These are phyloP conservation scores for Dothistroma septosporum DNA, from an alignment of 2,329 filamentous ascomycete genomes.

Conservation along the genomic window DNA sequence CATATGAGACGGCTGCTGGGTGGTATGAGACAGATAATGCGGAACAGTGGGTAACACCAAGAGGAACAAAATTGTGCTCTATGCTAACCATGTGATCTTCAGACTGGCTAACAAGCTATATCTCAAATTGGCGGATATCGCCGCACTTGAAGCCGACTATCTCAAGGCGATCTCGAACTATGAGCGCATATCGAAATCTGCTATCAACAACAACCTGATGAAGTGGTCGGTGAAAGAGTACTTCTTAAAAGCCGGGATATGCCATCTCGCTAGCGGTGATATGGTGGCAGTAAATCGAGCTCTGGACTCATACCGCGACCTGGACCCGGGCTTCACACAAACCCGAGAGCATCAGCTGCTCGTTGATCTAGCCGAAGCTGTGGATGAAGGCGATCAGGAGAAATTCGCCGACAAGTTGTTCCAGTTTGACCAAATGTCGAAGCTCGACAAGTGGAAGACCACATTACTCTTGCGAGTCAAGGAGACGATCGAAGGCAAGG, in stretches of 20 bases:
- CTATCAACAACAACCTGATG: slow-evolving; percentile 87
- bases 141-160: slow-evolving; percentile 78
- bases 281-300: slow-evolving; percentile 74
- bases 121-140: slow-evolving; percentile 85
- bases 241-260: slow-evolving; percentile 89
- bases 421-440: slow-evolving; percentile 86
- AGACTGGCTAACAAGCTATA: slow-evolving; percentile 89
- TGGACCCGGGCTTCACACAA: slow-evolving; percentile 70
- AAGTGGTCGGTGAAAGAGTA: slow-evolving; percentile 94
- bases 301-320: slow-evolving; percentile 74
- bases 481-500: slow-evolving; percentile 69
- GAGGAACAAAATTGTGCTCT: background rate
- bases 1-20: slow-evolving; percentile 77
- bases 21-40: slow-evolving; percentile 90
- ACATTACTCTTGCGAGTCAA: slow-evolving; percentile 78
- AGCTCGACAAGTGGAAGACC: slow-evolving; percentile 97
- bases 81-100: slow-evolving; percentile 10
- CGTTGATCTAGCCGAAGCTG: slow-evolving; percentile 67
- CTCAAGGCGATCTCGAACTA: slow-evolving; percentile 75
- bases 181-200: slow-evolving; percentile 72
- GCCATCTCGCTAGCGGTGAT: slow-evolving; percentile 74
- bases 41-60: slow-evolving; percentile 58
- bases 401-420: slow-evolving; percentile 80
- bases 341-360: slow-evolving; percentile 81
- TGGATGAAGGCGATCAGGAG: slow-evolving; percentile 76